Conservation (phyloP, 2,329 filamentous ascomycete species). For the Diplodia corticola region DNA sequence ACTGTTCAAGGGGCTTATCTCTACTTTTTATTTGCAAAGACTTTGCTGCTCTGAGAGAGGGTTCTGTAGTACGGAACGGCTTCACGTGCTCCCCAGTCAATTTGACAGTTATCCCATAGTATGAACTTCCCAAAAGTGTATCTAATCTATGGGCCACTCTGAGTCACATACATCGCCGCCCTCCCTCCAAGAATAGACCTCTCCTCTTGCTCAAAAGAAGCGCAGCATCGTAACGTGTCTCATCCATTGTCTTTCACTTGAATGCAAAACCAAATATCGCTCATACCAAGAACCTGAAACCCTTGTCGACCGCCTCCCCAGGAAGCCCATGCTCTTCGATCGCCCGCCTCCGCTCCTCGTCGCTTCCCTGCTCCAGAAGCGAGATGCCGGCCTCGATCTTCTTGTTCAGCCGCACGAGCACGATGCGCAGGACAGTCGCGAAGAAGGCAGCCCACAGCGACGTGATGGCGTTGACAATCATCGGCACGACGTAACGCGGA, state of each 20-base stretch:
- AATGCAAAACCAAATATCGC: neutral
- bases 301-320: constrained; percentile 58
- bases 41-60: too few species aligned
- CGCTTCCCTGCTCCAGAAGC: neutral
- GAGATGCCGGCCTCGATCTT: constrained; percentile 61
- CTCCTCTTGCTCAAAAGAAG: neutral
- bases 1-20: neutral
- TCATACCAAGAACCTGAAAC: constrained; percentile 67
- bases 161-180: neutral
- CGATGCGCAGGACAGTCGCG: constrained; percentile 62
- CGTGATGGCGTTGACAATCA: constrained; percentile 69
- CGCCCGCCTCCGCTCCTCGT: neutral
- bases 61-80: too few species aligned
- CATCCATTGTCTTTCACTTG: neutral
- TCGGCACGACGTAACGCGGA: constrained; percentile 54
- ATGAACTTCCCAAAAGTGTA: neutral
- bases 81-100: too few species aligned
- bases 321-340: constrained; percentile 51
- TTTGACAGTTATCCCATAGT: too few species aligned
- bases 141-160: too few species aligned
- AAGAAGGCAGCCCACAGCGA: constrained; percentile 64
- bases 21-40: neutral
- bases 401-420: constrained; percentile 66
- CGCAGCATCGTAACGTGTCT: neutral
- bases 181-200: neutral